Evolutionary conservation across 306 rosid species (phyloP).

Genomic region (Castanea mollissima): DNA sequence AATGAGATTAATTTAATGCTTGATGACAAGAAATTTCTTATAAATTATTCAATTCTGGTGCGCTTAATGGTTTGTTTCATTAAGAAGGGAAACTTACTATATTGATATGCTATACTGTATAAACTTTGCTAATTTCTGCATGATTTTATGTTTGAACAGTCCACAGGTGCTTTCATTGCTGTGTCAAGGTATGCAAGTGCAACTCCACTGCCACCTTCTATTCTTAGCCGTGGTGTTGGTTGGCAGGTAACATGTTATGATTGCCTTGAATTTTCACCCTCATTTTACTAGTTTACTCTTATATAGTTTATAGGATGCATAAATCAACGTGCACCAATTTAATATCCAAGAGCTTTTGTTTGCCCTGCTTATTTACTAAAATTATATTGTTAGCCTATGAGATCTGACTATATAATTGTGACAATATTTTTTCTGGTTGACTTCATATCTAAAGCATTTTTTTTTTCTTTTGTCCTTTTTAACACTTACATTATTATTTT

Average conservation of each 20-base stretch:
- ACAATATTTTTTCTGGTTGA: not conserved
- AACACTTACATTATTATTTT: not conserved
- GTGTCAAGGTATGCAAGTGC: conserved; percentile 92
- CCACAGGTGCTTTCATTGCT: conserved; percentile 84
- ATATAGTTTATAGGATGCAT: not conserved
- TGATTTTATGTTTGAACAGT: conserved; percentile 46
- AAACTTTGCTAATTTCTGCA: not conserved
- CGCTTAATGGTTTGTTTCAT: not conserved
- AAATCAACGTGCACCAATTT: not conserved
- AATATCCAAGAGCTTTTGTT: not conserved
- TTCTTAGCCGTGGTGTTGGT: conserved; percentile 95
- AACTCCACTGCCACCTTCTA: conserved; percentile 84
- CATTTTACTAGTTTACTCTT: not conserved
- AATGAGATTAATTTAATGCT: not conserved
- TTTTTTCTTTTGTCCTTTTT: not conserved
- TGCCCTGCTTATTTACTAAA: not conserved
- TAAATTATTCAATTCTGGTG: not conserved
- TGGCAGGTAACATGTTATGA: conserved; percentile 70
- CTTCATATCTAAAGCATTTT: not conserved
- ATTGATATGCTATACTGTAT: not conserved
- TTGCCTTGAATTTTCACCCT: not conserved
- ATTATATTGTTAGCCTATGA: not conserved
- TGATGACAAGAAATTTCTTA: not conserved
- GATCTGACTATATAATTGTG: not conserved
- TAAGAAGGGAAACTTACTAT: not conserved